phyloP scores from a whole-genome alignment of 257 asterid species.

The Scutellaria barbata region DNA sequence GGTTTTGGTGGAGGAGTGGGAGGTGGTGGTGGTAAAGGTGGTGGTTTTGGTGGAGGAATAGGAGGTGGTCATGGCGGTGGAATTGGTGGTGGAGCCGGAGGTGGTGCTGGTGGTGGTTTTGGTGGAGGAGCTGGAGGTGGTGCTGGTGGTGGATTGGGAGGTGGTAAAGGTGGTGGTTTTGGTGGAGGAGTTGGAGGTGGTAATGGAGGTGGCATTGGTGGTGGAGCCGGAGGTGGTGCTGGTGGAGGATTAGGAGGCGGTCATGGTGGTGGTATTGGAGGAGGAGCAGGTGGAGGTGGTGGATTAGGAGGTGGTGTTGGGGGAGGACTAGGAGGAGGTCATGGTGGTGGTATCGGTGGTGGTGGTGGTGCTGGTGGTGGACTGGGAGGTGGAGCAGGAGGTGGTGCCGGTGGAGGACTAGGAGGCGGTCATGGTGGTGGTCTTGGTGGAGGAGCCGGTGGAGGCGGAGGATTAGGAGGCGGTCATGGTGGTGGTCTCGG shows the following conservation, averaged over 20 bases:
- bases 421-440: conserved; percentile 35
- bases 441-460: conserved; percentile 11
- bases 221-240: conserved; percentile 19
- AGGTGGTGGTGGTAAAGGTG: conserved; percentile 24
- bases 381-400: conserved; percentile 19
- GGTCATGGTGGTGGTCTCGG: conserved; percentile 27
- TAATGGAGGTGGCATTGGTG: conserved; percentile 37
- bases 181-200: conserved; percentile 36
- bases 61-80: conserved; percentile 34
- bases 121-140: conserved; percentile 37
- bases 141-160: conserved; percentile 29
- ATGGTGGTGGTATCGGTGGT: conserved; percentile 27
- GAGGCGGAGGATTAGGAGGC: conserved; percentile 25
- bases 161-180: conserved; percentile 26
- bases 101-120: conserved; percentile 29
- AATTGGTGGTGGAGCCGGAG: neutral
- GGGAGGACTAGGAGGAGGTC: conserved; percentile 35
- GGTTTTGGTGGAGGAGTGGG: conserved; percentile 19
- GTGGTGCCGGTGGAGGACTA: conserved; percentile 25
- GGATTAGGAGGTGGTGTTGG: conserved; percentile 36
- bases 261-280: conserved; percentile 38
- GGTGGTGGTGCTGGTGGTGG: conserved; percentile 27
- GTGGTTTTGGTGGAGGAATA: conserved; percentile 22
- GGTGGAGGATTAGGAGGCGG: conserved; percentile 31
- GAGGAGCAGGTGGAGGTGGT: conserved; percentile 31